These are phyloP conservation scores for Colletotrichum sp. DNA, from an alignment of 2,329 filamentous ascomycete species.

Conservation along the genomic window DNA sequence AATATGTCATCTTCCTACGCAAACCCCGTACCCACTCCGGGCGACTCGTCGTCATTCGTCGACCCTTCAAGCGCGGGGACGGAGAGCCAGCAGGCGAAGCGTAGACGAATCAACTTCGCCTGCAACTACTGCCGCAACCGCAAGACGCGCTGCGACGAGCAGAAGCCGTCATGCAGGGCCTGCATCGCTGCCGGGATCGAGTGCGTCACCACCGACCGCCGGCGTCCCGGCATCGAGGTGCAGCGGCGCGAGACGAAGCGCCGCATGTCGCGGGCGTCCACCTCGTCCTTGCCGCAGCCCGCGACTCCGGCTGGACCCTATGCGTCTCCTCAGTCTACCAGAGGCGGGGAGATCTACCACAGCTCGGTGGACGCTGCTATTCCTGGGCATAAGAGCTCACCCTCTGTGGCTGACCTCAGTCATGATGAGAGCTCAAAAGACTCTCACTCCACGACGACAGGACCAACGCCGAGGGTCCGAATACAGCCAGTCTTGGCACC, in stretches of 20 bases:
- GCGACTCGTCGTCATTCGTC: neutral
- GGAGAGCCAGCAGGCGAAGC: neutral
- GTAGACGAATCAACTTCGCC: conserved; percentile 22
- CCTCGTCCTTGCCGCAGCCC: neutral
- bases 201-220: conserved; percentile 30
- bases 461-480: neutral
- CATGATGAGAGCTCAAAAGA: neutral
- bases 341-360: neutral
- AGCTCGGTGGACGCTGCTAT: neutral
- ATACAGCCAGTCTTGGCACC: neutral
- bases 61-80: neutral
- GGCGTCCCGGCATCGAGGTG: conserved; percentile 25
- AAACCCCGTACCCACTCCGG: neutral
- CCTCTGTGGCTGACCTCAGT: neutral
- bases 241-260: conserved; percentile 14
- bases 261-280: neutral
- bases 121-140: conserved; percentile 32
- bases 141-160: conserved; percentile 34
- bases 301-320: neutral
- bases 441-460: neutral
- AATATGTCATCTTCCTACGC: neutral
- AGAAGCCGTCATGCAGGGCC: conserved; percentile 30
- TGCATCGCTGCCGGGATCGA: conserved; percentile 33
- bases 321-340: neutral
- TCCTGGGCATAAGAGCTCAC: neutral